Conservation (phyloP, 2,329 filamentous ascomycete genomes). For the Hymenoscyphus infarciens region DNA sequence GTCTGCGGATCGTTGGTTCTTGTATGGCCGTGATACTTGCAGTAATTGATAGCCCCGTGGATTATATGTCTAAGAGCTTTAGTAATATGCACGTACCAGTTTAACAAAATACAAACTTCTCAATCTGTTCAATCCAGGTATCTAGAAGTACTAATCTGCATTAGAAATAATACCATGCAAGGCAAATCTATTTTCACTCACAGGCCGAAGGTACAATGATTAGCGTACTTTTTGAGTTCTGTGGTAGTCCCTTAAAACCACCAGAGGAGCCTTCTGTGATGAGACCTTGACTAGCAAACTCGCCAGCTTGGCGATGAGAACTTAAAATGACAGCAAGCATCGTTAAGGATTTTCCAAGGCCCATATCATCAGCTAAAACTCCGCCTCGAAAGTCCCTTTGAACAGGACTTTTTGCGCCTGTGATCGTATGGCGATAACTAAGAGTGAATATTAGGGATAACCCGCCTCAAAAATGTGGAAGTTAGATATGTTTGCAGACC, state of each 20-base stretch:
- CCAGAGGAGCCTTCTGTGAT: not conserved
- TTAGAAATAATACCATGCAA: not conserved
- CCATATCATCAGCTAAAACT: conserved; percentile 56
- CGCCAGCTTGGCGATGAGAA: not conserved
- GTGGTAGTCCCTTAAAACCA: too few relatives aligned
- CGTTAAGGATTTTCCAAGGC: conserved; percentile 51
- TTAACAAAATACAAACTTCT: not conserved
- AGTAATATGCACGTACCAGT: not conserved
- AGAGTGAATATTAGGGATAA: conserved; percentile 20
- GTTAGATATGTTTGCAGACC: too few relatives aligned
- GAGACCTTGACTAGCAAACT: not conserved
- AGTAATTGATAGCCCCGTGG: conserved; percentile 21
- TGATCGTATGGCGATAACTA: conserved; percentile 76
- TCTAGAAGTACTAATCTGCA: not conserved
- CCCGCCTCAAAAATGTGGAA: not conserved
- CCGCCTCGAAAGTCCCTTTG: conserved; percentile 62
- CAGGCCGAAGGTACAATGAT: conserved; percentile 43
- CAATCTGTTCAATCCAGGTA: not conserved
- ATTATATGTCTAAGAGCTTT: conserved; percentile 24
- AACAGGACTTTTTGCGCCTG: conserved; percentile 53
- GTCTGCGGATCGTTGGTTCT: conserved; percentile 28
- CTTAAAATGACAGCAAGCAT: conserved; percentile 43
- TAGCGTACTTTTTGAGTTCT: conserved; percentile 39
- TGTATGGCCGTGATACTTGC: conserved; percentile 38
- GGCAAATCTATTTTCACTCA: conserved; percentile 27